Evolutionary conservation across 495 filamentous ascomycete species (phyloP), one percentile per base, ranked within the genome.

Genomic region (Cercophora samala): DNA sequence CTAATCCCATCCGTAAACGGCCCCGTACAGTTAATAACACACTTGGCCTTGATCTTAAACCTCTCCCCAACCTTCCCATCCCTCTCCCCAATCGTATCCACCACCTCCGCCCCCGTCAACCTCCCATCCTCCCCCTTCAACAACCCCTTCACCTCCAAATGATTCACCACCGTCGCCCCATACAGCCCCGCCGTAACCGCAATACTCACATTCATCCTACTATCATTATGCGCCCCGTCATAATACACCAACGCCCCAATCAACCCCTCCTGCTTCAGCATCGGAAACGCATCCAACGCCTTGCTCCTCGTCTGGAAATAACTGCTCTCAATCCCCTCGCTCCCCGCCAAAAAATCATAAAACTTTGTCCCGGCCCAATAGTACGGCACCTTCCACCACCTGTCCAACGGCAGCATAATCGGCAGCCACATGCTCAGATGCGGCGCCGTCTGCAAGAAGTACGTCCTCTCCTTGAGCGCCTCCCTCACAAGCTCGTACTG

Each of bases 171-270:
- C 3, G 94, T 98, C 56, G 89, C 87, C 56, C 95, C 95, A 73
- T 97, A 97, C 37, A 97, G 82, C 1, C 95, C 95, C 15, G 93
- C 94, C 21, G 95, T 99, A 90, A 97, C 94, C 11, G 91, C 94
- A 58, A 98, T 81, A 8, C 93, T 96, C 53, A 97, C 92, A 71
- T 99, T 99, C 95, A 99, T 99, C 61, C 95, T 87, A 24, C 95
- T 97, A 77, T 99, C 95, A 74, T 98, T 99, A 81, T 99, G 95
- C 2, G 93, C 93, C 69, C 95, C 95, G 80, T 99, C 94, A 76
- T 99, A 99, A 82, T 99, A 99, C 0, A 99, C 95, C 73, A 98
- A 83, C 52, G 95, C 95, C 58, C 95, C 95, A 58, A 93, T 85
- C 4, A 99, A 81, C 54, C 91, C 90, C 42, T 91, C 88, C 72